Conservation (phyloP, 345 rosid species). For the Aurinia saxatilis region DNA sequence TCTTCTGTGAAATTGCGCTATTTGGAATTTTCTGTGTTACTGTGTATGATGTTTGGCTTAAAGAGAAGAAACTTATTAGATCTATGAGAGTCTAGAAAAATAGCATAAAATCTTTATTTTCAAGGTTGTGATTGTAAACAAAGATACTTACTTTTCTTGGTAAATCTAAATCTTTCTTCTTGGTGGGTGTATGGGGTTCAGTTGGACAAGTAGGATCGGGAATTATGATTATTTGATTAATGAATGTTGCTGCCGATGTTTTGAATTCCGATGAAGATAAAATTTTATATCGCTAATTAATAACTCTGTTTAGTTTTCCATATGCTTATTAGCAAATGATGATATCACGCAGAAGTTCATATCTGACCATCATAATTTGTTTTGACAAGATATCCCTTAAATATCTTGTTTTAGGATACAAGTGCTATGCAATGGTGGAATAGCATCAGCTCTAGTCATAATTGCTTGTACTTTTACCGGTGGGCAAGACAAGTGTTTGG, state of each 20-base stretch:
- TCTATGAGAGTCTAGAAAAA: background rate
- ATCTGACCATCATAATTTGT: background rate
- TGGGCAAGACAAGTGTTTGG: conserved; percentile 72
- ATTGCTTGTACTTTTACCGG: conserved; percentile 45
- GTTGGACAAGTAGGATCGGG: background rate
- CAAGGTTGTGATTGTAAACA: background rate
- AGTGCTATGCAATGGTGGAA: conserved; percentile 71
- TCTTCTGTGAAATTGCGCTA: background rate
- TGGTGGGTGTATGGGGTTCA: background rate
- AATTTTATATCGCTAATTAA: background rate
- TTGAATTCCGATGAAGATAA: background rate
- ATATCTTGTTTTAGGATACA: conserved; percentile 61
- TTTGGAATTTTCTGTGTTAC: background rate
- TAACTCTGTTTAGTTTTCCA: background rate
- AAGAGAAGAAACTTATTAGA: background rate
- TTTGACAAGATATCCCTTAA: conserved; percentile 13
- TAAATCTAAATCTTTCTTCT: background rate
- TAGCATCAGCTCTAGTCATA: conserved; percentile 55
- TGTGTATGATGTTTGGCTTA: background rate
- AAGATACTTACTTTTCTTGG: background rate
- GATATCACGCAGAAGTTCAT: background rate
- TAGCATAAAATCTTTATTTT: too few relatives aligned
- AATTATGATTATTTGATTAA: background rate
- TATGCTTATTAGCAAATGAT: background rate
- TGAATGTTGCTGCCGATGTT: background rate